phyloP scores from a whole-genome alignment of 805 yeast genomes.

The Kregervanrija fluxuum region DNA sequence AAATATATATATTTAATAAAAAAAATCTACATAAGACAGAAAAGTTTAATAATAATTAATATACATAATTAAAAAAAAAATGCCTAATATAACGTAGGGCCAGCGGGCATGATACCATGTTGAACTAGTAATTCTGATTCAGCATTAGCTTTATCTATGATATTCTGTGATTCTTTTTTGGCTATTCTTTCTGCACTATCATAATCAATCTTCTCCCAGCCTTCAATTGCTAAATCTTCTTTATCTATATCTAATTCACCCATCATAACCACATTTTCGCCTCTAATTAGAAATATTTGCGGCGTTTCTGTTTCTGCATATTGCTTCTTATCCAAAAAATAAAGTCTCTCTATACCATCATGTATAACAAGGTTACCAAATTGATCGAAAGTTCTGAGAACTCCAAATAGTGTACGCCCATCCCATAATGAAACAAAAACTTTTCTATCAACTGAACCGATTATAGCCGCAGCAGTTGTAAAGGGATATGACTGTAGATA shows the following conservation, averaged over 20 bases:
- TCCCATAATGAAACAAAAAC: constrained; percentile 84
- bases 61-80: constrained; percentile 1
- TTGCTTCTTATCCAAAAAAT: constrained; percentile 39
- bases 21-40: not conserved
- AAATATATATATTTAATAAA: no score
- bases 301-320: constrained; percentile 59
- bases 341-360: constrained; percentile 82
- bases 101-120: constrained; percentile 12
- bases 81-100: constrained; percentile 2
- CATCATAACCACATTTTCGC: constrained; percentile 89
- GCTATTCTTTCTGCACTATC: constrained; percentile 45
- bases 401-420: constrained; percentile 83
- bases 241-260: constrained; percentile 89
- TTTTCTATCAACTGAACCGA: constrained; percentile 73
- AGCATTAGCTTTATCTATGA: constrained; percentile 7
- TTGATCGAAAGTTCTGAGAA: constrained; percentile 91
- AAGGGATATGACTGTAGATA: constrained; percentile 76
- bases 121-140: constrained; percentile 13
- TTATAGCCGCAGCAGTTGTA: constrained; percentile 86
- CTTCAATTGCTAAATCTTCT: constrained; percentile 63
- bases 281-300: constrained; percentile 86
- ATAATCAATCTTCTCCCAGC: constrained; percentile 51
- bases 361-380: constrained; percentile 89
- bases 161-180: constrained; percentile 11
- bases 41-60: not conserved